phyloP scores from a whole-genome alignment of 2,329 filamentous ascomycete species.

The Cladorrhinum sp. region DNA sequence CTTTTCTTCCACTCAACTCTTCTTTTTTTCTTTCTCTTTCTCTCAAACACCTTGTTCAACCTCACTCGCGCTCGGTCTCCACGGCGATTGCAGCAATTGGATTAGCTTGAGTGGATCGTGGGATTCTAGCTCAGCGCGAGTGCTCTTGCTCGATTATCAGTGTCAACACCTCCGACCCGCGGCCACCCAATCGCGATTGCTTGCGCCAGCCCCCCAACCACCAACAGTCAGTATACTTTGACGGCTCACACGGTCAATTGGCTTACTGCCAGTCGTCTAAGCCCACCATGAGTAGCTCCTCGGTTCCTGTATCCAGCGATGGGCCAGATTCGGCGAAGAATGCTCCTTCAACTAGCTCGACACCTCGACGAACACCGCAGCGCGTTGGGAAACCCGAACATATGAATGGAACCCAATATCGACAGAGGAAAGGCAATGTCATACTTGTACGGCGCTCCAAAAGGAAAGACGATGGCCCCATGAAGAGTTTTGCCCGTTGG shows the following conservation, averaged over 20 bases:
- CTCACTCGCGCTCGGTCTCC: background rate
- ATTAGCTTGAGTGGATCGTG: background rate
- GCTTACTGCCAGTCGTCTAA: slow-evolving; percentile 15
- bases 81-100: background rate
- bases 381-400: slow-evolving; percentile 30
- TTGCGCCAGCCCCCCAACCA: background rate
- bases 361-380: slow-evolving; percentile 20
- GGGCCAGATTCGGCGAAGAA: slow-evolving; percentile 14
- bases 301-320: slow-evolving; percentile 11
- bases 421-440: slow-evolving; percentile 52
- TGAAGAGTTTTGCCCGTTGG: slow-evolving; percentile 62
- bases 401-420: slow-evolving; percentile 57
- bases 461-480: slow-evolving; percentile 59
- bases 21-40: background rate
- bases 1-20: background rate
- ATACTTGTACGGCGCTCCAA: slow-evolving; percentile 56
- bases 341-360: slow-evolving; percentile 9
- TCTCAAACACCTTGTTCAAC: background rate
- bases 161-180: background rate
- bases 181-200: background rate
- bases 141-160: no score
- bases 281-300: slow-evolving; percentile 23
- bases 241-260: slow-evolving; percentile 12
- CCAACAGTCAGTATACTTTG: background rate
- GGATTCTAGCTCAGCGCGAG: no score